phyloP scores from a whole-genome alignment of 2,329 filamentous ascomycete genomes.

The Dactylellina sp. region DNA sequence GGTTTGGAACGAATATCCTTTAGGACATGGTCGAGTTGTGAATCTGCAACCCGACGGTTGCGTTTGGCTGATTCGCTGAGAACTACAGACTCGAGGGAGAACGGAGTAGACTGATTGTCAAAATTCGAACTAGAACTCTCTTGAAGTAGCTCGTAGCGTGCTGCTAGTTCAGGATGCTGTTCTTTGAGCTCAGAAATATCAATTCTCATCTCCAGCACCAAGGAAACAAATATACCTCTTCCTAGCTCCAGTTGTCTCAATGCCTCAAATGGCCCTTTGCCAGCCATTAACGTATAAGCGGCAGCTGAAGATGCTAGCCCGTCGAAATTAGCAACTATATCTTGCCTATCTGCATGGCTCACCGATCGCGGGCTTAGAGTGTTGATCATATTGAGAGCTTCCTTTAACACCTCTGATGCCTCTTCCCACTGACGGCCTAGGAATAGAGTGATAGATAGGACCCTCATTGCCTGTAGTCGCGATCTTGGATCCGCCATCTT shows the following conservation, averaged over 20 bases:
- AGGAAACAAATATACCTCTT: slow-evolving; percentile 59
- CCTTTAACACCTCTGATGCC: neutral
- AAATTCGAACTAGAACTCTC: neutral
- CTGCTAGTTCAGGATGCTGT: slow-evolving; percentile 41
- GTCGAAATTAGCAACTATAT: neutral
- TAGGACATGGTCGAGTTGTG: slow-evolving; percentile 28
- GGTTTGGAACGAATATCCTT: slow-evolving; percentile 51
- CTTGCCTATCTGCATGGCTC: neutral
- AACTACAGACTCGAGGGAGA: neutral
- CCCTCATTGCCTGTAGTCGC: neutral
- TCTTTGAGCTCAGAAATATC: slow-evolving; percentile 38
- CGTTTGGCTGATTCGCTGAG: neutral
- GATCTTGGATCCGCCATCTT: neutral
- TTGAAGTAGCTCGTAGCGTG: slow-evolving; percentile 35
- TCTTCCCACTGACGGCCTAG: neutral
- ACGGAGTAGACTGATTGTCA: too few species aligned
- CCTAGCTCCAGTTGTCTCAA: slow-evolving; percentile 60
- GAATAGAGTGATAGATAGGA: neutral
- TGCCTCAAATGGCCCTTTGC: slow-evolving; percentile 36
- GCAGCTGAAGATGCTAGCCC: slow-evolving; percentile 60
- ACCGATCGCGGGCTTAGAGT: neutral
- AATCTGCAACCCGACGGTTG: neutral
- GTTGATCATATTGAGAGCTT: neutral
- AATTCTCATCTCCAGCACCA: slow-evolving; percentile 58
- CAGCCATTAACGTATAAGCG: slow-evolving; percentile 56